Evolutionary conservation across 2,329 filamentous ascomycete species (phyloP), one percentile per base, ranked within the genome.

Genomic region (Fusarium equiseti): DNA sequence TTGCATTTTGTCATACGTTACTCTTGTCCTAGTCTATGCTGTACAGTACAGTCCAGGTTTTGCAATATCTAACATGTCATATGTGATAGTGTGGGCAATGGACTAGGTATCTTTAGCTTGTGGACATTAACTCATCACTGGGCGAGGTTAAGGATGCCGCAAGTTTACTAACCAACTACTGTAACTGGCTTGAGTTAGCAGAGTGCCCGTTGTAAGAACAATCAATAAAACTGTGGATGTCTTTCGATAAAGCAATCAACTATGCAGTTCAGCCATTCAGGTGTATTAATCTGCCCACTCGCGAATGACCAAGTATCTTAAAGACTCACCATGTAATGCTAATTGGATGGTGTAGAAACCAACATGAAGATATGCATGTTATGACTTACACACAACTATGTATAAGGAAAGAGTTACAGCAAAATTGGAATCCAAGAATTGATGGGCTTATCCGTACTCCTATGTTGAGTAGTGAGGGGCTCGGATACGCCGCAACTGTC

Each of bases 371-470:
- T 38, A n/a, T 11, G 35, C 18, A 38, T 38, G 5, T 38, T 38
- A 38, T 38, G 32, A 35, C 32, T 18, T 35, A 35, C 9, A 35
- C 32, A 18, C 8, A 10, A 35, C 8, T 35, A 35, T 38, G 18
- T 38, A n/a, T 38, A n/a, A 38, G 9, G 35, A 38, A 38, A n/a
- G 35, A 38, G 31, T 24, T 51, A 18, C 22, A 40, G 35, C 22
- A 35, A 10, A 40, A 40, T 52, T 20, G 18, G 26, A 38, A 24
- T 24, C 22, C 20, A 52, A 24, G 40, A 51, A 40, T 40, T 40
- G 45, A 24, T 46, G 32, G 57, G 35, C 40, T 68, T 45, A 38
- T n/a, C 18, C 18, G 35, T 38, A 29, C 53, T 57, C 48, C 44
- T 59, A 22, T 54, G 43, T 15, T 43, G 46, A 31, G 38, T 60